phyloP scores from a whole-genome alignment of 2,329 filamentous ascomycete species.

The Dactylonectria macrodidyma region DNA sequence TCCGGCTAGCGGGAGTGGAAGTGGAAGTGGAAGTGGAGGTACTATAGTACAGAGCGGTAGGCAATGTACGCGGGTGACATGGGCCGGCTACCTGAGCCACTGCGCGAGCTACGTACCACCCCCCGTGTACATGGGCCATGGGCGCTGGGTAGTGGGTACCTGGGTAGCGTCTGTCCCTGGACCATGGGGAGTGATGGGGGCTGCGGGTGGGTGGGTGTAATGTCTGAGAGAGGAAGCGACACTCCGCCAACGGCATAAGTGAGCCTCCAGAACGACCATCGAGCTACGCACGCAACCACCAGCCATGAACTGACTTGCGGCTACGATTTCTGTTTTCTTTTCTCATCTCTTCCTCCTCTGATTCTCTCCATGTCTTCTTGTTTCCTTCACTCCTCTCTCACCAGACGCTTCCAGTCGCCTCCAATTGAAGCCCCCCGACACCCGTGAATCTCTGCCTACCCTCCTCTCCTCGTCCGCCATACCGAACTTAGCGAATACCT shows the following conservation, averaged over 20 bases:
- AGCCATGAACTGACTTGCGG: conserved; percentile 49
- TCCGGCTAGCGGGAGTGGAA: conserved; percentile 23
- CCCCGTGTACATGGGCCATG: not conserved
- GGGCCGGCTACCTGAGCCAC: conserved; percentile 20
- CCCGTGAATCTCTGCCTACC: conserved; percentile 20
- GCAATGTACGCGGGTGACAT: conserved; percentile 18
- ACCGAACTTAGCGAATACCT: conserved; percentile 24
- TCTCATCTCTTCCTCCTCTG: conserved; percentile 31
- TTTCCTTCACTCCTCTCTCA: conserved; percentile 21
- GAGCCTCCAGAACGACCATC: conserved; percentile 43
- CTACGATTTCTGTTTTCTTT: conserved; percentile 42
- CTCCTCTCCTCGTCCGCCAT: not conserved
- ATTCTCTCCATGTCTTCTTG: conserved; percentile 29
- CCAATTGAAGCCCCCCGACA: conserved; percentile 25
- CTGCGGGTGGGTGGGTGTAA: conserved; percentile 30
- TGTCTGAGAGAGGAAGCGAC: conserved; percentile 46
- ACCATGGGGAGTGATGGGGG: conserved; percentile 23
- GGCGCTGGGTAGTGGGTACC: conserved; percentile 21
- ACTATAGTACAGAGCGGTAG: not conserved
- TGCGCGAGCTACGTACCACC: conserved; percentile 8
- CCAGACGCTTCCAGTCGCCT: conserved; percentile 8
- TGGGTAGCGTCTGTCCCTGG: conserved; percentile 4
- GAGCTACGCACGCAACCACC: conserved; percentile 46
- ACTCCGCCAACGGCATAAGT: conserved; percentile 47
- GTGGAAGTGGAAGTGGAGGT: conserved; percentile 17